phyloP scores from a whole-genome alignment of 2,329 filamentous ascomycete genomes.

The Xylaria sp. region DNA sequence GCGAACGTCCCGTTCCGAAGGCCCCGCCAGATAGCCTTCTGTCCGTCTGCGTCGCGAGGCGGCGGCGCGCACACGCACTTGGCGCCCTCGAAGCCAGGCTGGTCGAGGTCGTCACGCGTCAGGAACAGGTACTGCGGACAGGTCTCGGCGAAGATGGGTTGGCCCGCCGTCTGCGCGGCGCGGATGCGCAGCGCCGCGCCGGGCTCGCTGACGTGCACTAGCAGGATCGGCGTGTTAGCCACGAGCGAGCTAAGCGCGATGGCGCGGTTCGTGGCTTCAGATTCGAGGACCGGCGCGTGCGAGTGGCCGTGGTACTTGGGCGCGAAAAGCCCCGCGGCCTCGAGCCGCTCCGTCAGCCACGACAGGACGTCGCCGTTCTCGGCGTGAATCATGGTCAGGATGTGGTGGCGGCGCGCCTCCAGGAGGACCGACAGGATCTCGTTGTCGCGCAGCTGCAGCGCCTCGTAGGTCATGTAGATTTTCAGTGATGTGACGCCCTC shows the following conservation, averaged over 20 bases:
- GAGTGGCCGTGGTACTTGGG: conserved; percentile 64
- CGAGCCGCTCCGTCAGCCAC: conserved; percentile 65
- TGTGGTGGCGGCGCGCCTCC: conserved; percentile 53
- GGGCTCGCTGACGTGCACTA: conserved; percentile 64
- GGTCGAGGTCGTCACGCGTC: conserved; percentile 61
- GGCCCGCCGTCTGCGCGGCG: conserved; percentile 58
- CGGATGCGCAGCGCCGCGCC: conserved; percentile 59
- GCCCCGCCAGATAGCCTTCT: conserved; percentile 63
- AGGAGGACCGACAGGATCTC: conserved; percentile 64
- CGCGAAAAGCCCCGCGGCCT: conserved; percentile 58
- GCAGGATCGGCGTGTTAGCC: conserved; percentile 60
- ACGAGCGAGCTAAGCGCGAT: conserved; percentile 63
- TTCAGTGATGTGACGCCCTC: conserved; percentile 58
- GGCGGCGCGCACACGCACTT: conserved; percentile 67
- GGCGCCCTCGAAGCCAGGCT: conserved; percentile 64
- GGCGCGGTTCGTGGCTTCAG: conserved; percentile 64
- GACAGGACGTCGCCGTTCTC: conserved; percentile 65
- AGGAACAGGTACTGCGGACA: conserved; percentile 68
- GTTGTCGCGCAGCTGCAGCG: conserved; percentile 60
- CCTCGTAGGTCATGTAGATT: conserved; percentile 61
- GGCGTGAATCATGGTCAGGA: conserved; percentile 67
- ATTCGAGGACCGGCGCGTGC: conserved; percentile 61
- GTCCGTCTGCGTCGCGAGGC: conserved; percentile 59
- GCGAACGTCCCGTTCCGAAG: conserved; percentile 64
- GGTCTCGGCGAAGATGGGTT: conserved; percentile 65